Conservation (phyloP, 257 asterid species). For the Oldenlandia corymbosa region DNA sequence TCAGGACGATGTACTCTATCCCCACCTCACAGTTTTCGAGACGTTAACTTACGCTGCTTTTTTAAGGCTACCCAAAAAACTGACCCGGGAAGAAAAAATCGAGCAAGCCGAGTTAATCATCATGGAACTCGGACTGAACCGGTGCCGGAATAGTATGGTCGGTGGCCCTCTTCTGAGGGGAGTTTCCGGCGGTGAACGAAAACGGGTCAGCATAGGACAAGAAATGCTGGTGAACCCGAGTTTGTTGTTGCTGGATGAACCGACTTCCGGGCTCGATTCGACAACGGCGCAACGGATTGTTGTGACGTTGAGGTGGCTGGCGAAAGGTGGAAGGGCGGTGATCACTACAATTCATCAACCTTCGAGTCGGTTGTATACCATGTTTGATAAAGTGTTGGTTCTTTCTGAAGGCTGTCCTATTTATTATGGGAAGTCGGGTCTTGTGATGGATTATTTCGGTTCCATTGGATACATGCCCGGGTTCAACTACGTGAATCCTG, state of each 20-base stretch:
- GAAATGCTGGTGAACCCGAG: constrained; percentile 88
- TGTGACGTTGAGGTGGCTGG: constrained; percentile 48
- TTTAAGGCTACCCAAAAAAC: constrained; percentile 49
- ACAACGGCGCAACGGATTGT: constrained; percentile 69
- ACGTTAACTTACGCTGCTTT: constrained; percentile 69
- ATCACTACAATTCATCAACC: constrained; percentile 82
- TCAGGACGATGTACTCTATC: constrained; percentile 76
- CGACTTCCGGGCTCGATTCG: constrained; percentile 88
- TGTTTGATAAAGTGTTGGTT: constrained; percentile 73
- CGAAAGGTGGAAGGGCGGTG: constrained; percentile 70
- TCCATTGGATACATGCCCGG: constrained; percentile 58
- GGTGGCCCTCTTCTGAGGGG: constrained; percentile 68
- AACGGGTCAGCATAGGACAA: constrained; percentile 79
- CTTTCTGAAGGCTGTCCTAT: constrained; percentile 66
- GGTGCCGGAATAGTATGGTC: constrained; percentile 51
- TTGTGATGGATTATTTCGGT: constrained; percentile 61
- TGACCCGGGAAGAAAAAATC: constrained; percentile 38
- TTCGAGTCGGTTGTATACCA: constrained; percentile 67
- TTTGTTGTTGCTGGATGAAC: constrained; percentile 72
- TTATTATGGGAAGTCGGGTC: constrained; percentile 40
- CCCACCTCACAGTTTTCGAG: constrained; percentile 75
- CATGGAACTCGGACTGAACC: constrained; percentile 54
- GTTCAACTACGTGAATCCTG: constrained; percentile 59
- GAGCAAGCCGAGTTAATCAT: constrained; percentile 58
- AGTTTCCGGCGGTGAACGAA: constrained; percentile 81